These are phyloP conservation scores for Paecilomyces sp. DNA, from an alignment of 2,329 filamentous ascomycete genomes.

Conservation along the genomic window DNA sequence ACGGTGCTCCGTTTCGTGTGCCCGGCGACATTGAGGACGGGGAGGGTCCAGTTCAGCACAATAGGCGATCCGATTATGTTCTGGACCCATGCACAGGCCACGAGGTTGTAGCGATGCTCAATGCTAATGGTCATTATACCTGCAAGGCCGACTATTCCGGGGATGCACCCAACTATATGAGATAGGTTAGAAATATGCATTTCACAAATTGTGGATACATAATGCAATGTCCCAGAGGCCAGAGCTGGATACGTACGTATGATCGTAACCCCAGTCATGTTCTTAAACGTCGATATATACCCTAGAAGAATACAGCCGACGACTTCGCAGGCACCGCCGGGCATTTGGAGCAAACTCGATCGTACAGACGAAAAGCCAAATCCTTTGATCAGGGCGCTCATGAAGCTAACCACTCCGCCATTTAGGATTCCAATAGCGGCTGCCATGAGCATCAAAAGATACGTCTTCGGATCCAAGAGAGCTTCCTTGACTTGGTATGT, in stretches of 20 bases:
- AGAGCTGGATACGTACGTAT: constrained; percentile 18
- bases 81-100: constrained; percentile 43
- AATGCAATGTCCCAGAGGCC: neutral
- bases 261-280: constrained; percentile 2
- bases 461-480: constrained; percentile 28
- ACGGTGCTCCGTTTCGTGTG: constrained; percentile 46
- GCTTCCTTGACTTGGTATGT: constrained; percentile 32
- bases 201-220: too few species aligned
- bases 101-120: constrained; percentile 38
- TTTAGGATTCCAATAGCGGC: constrained; percentile 43
- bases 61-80: constrained; percentile 40
- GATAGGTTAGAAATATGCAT: constrained; percentile 17
- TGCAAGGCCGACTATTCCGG: constrained; percentile 42
- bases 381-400: constrained; percentile 39
- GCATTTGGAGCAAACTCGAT: constrained; percentile 24
- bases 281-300: constrained; percentile 28
- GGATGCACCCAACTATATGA: constrained; percentile 31
- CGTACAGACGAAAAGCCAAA: constrained; percentile 30
- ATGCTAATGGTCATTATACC: constrained; percentile 44
- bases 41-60: constrained; percentile 42
- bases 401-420: constrained; percentile 44
- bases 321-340: constrained; percentile 26
- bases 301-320: constrained; percentile 29
- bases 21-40: constrained; percentile 37
- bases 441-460: constrained; percentile 34